phyloP scores from a whole-genome alignment of 2,329 filamentous ascomycete genomes.

The Microcyclospora tardicrescens region DNA sequence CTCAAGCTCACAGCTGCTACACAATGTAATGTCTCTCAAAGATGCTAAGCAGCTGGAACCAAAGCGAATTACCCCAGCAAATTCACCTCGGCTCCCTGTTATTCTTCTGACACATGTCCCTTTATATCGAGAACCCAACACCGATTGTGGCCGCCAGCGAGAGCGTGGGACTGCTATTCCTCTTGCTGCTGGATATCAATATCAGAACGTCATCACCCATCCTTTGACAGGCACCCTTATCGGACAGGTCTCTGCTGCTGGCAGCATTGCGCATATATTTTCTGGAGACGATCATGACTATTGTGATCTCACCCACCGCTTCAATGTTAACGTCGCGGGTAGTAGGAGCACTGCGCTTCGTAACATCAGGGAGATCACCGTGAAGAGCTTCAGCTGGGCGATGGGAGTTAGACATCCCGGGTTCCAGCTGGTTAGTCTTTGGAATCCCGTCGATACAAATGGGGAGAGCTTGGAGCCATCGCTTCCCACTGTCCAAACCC shows the following conservation, averaged over 20 bases:
- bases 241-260: slow-evolving; percentile 46
- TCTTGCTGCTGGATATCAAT: slow-evolving; percentile 75
- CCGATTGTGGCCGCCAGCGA: slow-evolving; percentile 73
- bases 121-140: slow-evolving; percentile 66
- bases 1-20: neutral
- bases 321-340: slow-evolving; percentile 9
- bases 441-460: slow-evolving; percentile 66
- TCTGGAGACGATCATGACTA: slow-evolving; percentile 98
- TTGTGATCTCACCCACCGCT: slow-evolving; percentile 72
- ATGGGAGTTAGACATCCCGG: slow-evolving; percentile 88
- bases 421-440: slow-evolving; percentile 77
- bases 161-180: slow-evolving; percentile 78
- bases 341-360: slow-evolving; percentile 25
- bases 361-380: slow-evolving; percentile 63
- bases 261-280: slow-evolving; percentile 74
- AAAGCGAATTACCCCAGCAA: neutral
- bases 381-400: slow-evolving; percentile 89
- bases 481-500: slow-evolving; percentile 61
- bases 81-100: slow-evolving; percentile 58
- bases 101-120: slow-evolving; percentile 86
- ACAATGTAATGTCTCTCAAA: neutral
- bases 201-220: slow-evolving; percentile 81
- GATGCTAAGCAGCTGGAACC: neutral
- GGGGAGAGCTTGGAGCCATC: slow-evolving; percentile 18
- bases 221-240: slow-evolving; percentile 64